These are phyloP conservation scores for Ceratocystis lukuohia DNA, from an alignment of 2,329 filamentous ascomycete species.

Conservation along the genomic window DNA sequence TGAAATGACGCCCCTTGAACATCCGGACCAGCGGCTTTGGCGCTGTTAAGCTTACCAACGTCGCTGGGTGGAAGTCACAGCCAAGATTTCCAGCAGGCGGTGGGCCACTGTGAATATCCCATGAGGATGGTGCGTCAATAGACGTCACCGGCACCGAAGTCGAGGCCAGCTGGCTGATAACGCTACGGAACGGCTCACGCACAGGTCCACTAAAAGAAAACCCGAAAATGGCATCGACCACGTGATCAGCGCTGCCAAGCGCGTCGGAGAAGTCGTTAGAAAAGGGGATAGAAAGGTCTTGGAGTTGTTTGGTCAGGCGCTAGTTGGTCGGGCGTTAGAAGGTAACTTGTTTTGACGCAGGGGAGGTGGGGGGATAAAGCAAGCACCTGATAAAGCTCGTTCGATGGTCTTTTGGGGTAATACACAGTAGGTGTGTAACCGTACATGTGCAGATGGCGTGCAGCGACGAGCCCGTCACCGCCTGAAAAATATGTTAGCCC, in stretches of 20 bases:
- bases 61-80: constrained; percentile 64
- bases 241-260: constrained; percentile 56
- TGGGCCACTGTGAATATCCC: constrained; percentile 82
- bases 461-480: constrained; percentile 87
- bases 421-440: constrained; percentile 82
- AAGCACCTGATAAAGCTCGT: constrained; percentile 75
- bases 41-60: constrained; percentile 78
- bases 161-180: constrained; percentile 64
- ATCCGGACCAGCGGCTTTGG: constrained; percentile 79
- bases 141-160: constrained; percentile 67
- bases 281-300: constrained; percentile 72
- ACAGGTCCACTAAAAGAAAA: constrained; percentile 90
- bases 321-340: constrained; percentile 26
- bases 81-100: constrained; percentile 50
- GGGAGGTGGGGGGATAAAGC: constrained; percentile 21
- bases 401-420: constrained; percentile 85
- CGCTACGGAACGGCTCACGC: constrained; percentile 75
- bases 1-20: constrained; percentile 79
- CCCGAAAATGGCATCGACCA: constrained; percentile 89
- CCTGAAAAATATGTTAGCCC: constrained; percentile 37
- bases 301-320: constrained; percentile 73
- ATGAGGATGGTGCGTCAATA: constrained; percentile 86
- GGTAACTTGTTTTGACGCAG: neutral
- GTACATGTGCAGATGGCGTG: constrained; percentile 80
- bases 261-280: constrained; percentile 62